phyloP scores from a whole-genome alignment of 2,329 filamentous ascomycete species.

The Talaromyces islandicus region DNA sequence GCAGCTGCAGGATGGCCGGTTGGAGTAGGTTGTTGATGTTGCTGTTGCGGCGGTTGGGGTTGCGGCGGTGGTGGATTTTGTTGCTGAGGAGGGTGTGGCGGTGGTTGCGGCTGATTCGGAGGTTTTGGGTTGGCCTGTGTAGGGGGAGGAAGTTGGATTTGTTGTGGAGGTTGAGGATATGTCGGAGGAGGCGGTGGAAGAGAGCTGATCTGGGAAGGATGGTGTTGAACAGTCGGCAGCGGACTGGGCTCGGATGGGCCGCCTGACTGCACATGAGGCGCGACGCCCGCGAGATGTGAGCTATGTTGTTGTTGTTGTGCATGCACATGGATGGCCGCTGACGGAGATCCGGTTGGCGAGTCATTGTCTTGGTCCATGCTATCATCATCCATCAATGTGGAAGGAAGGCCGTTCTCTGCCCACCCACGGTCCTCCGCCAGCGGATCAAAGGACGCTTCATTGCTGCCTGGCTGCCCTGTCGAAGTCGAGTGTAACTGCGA shows the following conservation, averaged over 20 bases:
- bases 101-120: neutral
- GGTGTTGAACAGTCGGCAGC: slow-evolving; percentile 14
- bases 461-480: slow-evolving; percentile 17
- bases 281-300: slow-evolving; percentile 6
- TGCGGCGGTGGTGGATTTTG: slow-evolving; percentile 13
- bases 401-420: slow-evolving; percentile 24
- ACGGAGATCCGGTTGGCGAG: slow-evolving; percentile 15
- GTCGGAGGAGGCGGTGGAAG: slow-evolving; percentile 19
- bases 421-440: slow-evolving; percentile 24
- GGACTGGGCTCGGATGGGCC: slow-evolving; percentile 17
- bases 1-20: slow-evolving; percentile 20
- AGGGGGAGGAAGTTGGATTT: slow-evolving; percentile 3
- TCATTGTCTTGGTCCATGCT: slow-evolving; percentile 18
- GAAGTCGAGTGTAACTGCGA: slow-evolving; percentile 1
- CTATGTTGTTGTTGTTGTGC: slow-evolving; percentile 9
- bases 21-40: slow-evolving; percentile 14
- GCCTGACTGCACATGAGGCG: slow-evolving; percentile 17
- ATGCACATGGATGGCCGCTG: slow-evolving; percentile 3
- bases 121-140: slow-evolving; percentile 2
- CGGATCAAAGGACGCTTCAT: slow-evolving; percentile 16
- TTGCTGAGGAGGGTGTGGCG: slow-evolving; percentile 1
- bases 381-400: slow-evolving; percentile 21
- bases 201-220: slow-evolving; percentile 18
- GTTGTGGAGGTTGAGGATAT: slow-evolving; percentile 14
- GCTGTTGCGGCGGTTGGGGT: slow-evolving; percentile 15